Evolutionary conservation across 2,329 filamentous ascomycete genomes (phyloP).

Genomic region (Elsinoe ampelina): DNA sequence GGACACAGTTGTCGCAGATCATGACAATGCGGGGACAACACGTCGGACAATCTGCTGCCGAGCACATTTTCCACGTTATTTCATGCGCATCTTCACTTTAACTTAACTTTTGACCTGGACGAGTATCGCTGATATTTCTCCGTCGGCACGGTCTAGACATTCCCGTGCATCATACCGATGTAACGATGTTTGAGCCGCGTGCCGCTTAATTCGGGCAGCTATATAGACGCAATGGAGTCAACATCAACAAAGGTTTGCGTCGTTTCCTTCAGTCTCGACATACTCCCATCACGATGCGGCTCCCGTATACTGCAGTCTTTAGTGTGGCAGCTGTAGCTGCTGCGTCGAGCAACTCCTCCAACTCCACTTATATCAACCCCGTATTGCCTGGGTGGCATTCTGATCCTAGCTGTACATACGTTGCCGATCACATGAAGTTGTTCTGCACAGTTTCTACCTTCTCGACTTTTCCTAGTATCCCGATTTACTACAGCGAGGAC

Average conservation of each 20-base stretch:
- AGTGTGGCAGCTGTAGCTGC: neutral
- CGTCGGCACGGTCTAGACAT: neutral
- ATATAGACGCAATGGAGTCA: neutral
- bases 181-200: neutral
- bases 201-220: neutral
- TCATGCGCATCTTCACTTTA: neutral
- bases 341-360: neutral
- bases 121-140: neutral
- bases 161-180: neutral
- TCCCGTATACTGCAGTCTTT: neutral
- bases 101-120: neutral
- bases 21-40: no score
- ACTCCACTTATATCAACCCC: constrained; percentile 31
- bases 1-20: no score
- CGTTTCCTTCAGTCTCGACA: neutral
- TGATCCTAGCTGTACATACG: constrained; percentile 37
- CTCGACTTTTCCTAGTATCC: constrained; percentile 37
- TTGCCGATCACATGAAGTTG: constrained; percentile 32
- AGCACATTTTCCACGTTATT: neutral
- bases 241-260: neutral
- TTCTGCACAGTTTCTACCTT: constrained; percentile 41
- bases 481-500: constrained; percentile 37
- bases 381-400: constrained; percentile 40
- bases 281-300: neutral
- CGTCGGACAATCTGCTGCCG: neutral